phyloP scores from a whole-genome alignment of 257 asterid genomes.

The Echium plantagineum region DNA sequence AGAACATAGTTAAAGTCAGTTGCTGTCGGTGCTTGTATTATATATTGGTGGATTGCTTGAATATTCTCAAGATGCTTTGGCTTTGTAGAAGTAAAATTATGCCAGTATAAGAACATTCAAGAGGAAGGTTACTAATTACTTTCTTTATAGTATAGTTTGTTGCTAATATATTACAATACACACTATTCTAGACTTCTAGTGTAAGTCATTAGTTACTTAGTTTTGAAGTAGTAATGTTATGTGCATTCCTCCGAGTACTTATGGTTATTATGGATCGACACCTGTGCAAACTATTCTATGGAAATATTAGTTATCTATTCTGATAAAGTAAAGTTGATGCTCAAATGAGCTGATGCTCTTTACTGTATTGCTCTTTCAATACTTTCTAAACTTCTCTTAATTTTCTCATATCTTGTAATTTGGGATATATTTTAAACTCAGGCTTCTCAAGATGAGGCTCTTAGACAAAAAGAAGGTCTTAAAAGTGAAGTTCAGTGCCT shows the following conservation, averaged over 20 bases:
- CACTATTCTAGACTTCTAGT: background rate
- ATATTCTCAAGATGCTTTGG: background rate
- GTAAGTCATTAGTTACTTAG: background rate
- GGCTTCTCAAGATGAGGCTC: slow-evolving; percentile 65
- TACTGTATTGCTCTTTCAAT: background rate
- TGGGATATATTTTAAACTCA: slow-evolving; percentile 6
- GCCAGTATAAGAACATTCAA: background rate
- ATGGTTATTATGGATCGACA: background rate
- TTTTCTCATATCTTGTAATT: background rate
- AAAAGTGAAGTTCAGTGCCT: slow-evolving; percentile 58
- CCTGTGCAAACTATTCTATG: background rate
- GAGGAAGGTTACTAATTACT: background rate
- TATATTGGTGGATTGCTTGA: background rate
- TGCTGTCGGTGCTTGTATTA: background rate
- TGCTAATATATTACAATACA: background rate
- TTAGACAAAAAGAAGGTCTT: slow-evolving; percentile 63
- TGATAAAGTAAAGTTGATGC: background rate
- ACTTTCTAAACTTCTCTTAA: background rate
- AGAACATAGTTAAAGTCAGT: background rate
- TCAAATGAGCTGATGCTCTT: background rate
- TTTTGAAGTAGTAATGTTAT: background rate
- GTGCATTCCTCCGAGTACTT: too few relatives aligned
- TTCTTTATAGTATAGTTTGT: background rate
- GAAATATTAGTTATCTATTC: background rate
- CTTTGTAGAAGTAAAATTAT: background rate